Evolutionary conservation across 352 stramenopile genomes (phyloP), one percentile per base, ranked within the genome.

Genomic region (Pythium phragmiticola): DNA sequence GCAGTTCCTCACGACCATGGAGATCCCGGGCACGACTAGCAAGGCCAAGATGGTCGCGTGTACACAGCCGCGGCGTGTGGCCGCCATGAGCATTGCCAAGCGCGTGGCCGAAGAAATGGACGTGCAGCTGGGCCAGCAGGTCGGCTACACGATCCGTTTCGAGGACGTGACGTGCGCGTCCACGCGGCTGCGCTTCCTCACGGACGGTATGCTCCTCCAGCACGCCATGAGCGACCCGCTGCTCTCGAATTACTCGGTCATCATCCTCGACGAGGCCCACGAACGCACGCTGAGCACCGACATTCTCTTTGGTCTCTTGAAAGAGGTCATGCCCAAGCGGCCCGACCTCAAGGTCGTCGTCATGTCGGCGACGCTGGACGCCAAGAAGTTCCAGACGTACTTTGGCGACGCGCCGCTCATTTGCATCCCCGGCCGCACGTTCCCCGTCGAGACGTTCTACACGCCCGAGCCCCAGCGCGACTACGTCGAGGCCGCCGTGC

Each of bases 121-220:
- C 73, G 97, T 99, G 7, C 72, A 89, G 54, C 78, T 99, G 14
- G 98, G 98, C 14, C 72, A 98, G 57, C 88, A 99, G 68, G 98
- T 99, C 5, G 98, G 98, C 14, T 99, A 99, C 74, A 99, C 95
- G 12, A 99, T 99, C 78, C 96, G 98, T 54, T 99, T 99, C 74
- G 97, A 99, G 66, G 97, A 99, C 75, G 79, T 97, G 46, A 98
- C 79, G 36, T 79, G 84, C 71, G 73, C 78, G 19, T 83, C 69
- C 19, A 98, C 97, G 9, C 76, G 86, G 54, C 56, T 95, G 48
- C 81, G 82, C 17, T 95, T 92, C 73, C 68, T 95, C 17, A 95
- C 87, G 12, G 87, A 95, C 49, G 87, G 87, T 76, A 99, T 99
- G 95, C 76, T 99, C 42, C 82, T 99, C 53, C 92, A 98, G 67